Evolutionary conservation across 2,329 filamentous ascomycete genomes (phyloP).

Genomic region (Beauveria sp.): DNA sequence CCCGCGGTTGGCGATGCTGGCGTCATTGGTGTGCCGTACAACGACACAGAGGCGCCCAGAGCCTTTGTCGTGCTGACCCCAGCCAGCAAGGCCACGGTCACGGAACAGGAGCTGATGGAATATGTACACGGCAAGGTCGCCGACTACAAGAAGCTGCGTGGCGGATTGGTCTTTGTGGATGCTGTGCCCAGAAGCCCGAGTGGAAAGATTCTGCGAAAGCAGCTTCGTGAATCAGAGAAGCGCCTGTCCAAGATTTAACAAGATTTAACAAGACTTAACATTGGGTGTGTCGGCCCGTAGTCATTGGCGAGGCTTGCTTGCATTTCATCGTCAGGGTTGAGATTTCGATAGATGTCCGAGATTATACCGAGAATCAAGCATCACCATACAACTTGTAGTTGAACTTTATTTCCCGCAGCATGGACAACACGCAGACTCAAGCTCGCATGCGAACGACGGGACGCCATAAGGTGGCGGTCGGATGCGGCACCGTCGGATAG

Average conservation of each 20-base stretch:
- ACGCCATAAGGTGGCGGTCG: neutral
- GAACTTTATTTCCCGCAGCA: no score
- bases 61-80: constrained; percentile 25
- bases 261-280: neutral
- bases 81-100: constrained; percentile 17
- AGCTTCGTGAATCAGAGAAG: constrained; percentile 26
- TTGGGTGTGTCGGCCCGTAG: neutral
- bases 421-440: no score
- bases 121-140: constrained; percentile 28
- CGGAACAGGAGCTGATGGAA: constrained; percentile 19
- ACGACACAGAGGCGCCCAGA: constrained; percentile 41
- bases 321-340: no score
- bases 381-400: no score
- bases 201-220: constrained; percentile 38
- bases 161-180: constrained; percentile 59
- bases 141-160: constrained; percentile 58
- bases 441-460: no score
- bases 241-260: constrained; percentile 13
- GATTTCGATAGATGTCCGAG: no score
- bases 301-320: no score
- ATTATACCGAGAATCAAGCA: no score
- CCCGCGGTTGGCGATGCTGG: constrained; percentile 46
- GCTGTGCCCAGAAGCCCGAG: constrained; percentile 59
- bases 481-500: constrained; percentile 4
- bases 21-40: constrained; percentile 48